These are phyloP conservation scores for Cryphonectria naterciae DNA, from an alignment of 2,329 filamentous ascomycete genomes.

Conservation along the genomic window DNA sequence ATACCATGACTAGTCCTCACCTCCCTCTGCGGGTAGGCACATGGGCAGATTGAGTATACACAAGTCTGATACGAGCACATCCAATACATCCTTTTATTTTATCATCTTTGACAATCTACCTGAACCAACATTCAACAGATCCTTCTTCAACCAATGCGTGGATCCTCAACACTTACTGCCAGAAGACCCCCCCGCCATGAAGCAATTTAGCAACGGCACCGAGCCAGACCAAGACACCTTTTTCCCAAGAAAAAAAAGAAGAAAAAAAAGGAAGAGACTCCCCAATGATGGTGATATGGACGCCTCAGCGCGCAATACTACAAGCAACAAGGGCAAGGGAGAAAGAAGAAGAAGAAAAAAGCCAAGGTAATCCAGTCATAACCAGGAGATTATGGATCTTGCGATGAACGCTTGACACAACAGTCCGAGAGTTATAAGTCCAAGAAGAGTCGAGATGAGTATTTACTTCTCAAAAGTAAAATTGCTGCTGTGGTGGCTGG, in stretches of 20 bases:
- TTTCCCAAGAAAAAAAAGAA: background rate
- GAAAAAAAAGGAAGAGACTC: background rate
- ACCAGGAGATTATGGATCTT: background rate
- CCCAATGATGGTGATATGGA: background rate
- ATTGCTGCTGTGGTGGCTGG: constrained; percentile 58
- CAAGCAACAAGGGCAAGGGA: background rate
- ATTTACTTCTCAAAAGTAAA: constrained; percentile 53
- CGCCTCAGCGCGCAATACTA: background rate
- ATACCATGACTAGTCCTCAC: background rate
- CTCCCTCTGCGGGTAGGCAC: background rate
- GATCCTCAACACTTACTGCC: background rate
- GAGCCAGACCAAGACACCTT: background rate
- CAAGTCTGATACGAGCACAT: background rate
- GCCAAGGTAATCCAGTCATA: background rate
- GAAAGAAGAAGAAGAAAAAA: background rate
- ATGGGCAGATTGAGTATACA: background rate
- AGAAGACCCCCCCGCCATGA: background rate
- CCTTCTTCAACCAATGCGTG: background rate
- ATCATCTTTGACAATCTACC: background rate
- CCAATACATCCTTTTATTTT: background rate
- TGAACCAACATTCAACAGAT: background rate
- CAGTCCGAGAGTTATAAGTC: background rate
- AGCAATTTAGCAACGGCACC: background rate
- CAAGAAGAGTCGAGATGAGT: background rate
- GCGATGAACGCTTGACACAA: background rate